These are phyloP conservation scores for Serendipita sp. DNA, from an alignment of 768 basidiomycete species.

Conservation along the genomic window DNA sequence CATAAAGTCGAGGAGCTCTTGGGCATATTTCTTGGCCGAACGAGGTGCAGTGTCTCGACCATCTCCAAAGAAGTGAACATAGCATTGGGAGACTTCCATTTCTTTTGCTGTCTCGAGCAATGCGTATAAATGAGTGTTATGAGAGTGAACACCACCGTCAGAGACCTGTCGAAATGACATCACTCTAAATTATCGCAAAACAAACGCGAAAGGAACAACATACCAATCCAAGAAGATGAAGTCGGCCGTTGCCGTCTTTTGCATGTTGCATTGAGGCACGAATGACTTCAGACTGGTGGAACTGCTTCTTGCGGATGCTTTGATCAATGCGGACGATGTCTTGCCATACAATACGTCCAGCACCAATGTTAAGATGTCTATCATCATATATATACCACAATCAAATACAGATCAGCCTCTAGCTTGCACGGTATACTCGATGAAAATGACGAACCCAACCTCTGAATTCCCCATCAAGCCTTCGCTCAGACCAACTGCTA, in stretches of 20 bases:
- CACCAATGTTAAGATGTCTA: conserved; percentile 89
- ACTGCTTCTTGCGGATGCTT: conserved; percentile 73
- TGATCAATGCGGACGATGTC: conserved; percentile 94
- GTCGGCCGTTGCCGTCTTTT: conserved; percentile 64
- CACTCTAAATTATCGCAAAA: neutral
- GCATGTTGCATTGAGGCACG: conserved; percentile 60
- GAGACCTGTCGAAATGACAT: conserved; percentile 44
- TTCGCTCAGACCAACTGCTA: conserved; percentile 84
- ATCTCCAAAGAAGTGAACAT: conserved; percentile 88
- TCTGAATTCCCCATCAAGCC: conserved; percentile 98
- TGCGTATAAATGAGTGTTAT: conserved; percentile 79
- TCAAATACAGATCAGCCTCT: neutral
- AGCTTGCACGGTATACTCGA: neutral
- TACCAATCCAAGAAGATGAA: conserved; percentile 83
- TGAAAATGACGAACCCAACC: conserved; percentile 56
- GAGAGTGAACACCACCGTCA: conserved; percentile 95
- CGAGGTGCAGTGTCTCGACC: conserved; percentile 88
- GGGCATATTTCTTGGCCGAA: conserved; percentile 61
- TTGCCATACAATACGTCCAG: conserved; percentile 92
- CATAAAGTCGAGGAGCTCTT: conserved; percentile 63
- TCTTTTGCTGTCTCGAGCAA: conserved; percentile 85
- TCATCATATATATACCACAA: neutral
- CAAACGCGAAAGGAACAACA: conserved; percentile 15
- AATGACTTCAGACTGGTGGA: conserved; percentile 64
- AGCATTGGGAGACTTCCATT: conserved; percentile 66